Conservation (phyloP, 306 rosid genomes). For the Betula pendula region DNA sequence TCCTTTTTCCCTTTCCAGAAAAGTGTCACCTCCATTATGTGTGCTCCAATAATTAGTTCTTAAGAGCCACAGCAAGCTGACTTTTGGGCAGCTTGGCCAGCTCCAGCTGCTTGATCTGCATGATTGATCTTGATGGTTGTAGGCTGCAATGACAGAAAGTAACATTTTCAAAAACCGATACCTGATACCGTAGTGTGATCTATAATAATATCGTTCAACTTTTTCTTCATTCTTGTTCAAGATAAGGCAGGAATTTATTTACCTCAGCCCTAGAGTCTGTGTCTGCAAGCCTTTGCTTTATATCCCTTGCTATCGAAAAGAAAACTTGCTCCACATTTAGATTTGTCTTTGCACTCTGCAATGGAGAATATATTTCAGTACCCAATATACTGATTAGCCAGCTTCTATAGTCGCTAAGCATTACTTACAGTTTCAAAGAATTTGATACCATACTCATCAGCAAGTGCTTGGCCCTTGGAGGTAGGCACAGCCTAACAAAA, state of each 20-base stretch:
- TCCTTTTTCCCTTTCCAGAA: constrained; percentile 22
- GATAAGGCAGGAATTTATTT: constrained; percentile 21
- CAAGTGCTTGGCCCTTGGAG: constrained; percentile 94
- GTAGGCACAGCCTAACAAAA: constrained; percentile 78
- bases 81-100: constrained; percentile 57
- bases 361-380: constrained; percentile 21
- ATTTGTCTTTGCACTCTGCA: constrained; percentile 95
- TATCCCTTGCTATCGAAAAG: constrained; percentile 86
- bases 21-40: constrained; percentile 25
- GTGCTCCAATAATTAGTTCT: constrained; percentile 29
- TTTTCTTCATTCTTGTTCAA: background rate
- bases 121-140: constrained; percentile 66
- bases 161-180: background rate
- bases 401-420: constrained; percentile 16
- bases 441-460: constrained; percentile 90
- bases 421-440: constrained; percentile 94
- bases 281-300: constrained; percentile 86
- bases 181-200: background rate
- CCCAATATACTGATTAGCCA: constrained; percentile 1
- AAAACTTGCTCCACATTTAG: constrained; percentile 92
- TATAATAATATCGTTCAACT: background rate
- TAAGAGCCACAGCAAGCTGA: constrained; percentile 80
- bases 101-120: constrained; percentile 55
- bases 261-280: constrained; percentile 71
- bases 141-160: constrained; percentile 50